phyloP scores from a whole-genome alignment of 2,329 filamentous ascomycete species.

The Huntiella omanensis region DNA sequence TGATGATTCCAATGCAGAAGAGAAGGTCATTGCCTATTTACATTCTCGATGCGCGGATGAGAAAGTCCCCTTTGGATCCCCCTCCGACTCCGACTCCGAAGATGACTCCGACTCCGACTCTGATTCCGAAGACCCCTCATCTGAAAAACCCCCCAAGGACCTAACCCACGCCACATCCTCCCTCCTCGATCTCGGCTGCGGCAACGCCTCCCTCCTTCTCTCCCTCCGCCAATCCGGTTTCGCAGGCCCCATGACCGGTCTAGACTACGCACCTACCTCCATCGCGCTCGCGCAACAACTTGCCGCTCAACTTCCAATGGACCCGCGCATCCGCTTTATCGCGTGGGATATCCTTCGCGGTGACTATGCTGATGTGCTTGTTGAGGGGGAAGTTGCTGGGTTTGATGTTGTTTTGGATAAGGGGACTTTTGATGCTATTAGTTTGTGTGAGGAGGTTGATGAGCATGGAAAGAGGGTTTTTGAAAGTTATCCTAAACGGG shows the following conservation, averaged over 20 bases:
- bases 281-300: slow-evolving; percentile 56
- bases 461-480: slow-evolving; percentile 39
- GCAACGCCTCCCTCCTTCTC: slow-evolving; percentile 84
- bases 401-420: slow-evolving; percentile 96
- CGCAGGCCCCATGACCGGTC: slow-evolving; percentile 54
- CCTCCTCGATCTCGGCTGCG: slow-evolving; percentile 78
- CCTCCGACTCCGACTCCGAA: slow-evolving; percentile 15
- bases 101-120: slow-evolving; percentile 10
- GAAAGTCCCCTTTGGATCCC: not conserved
- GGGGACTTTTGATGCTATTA: slow-evolving; percentile 92
- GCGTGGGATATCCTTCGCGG: slow-evolving; percentile 46
- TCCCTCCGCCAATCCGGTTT: slow-evolving; percentile 46
- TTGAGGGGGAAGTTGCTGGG: slow-evolving; percentile 23
- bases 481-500: slow-evolving; percentile 55
- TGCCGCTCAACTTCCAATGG: slow-evolving; percentile 16
- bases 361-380: slow-evolving; percentile 19
- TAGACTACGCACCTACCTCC: slow-evolving; percentile 69
- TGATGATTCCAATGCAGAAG: slow-evolving; percentile 74
- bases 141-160: slow-evolving; percentile 11
- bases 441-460: slow-evolving; percentile 41
- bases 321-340: slow-evolving; percentile 22
- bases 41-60: slow-evolving; percentile 14
- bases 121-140: slow-evolving; percentile 13
- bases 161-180: slow-evolving; percentile 21
- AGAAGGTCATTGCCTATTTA: slow-evolving; percentile 57